Evolutionary conservation across 1,284 basidiomycete genomes (phyloP).

Genomic region (Leccinum fuscescens): DNA sequence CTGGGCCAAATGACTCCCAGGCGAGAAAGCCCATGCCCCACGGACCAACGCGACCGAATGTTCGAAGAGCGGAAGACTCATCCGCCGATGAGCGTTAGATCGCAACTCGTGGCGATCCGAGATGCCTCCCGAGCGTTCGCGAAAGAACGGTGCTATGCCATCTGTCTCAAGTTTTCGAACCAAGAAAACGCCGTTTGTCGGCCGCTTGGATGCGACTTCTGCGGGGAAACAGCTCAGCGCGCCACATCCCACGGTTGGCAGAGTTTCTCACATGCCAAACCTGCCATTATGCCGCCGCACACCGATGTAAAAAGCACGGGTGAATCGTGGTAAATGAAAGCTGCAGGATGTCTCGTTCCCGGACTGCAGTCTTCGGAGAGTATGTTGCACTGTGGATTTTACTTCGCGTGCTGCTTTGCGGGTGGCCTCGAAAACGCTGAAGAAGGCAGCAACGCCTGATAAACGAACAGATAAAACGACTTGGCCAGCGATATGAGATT

Average conservation of each 20-base stretch:
- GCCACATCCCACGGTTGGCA: slow-evolving; percentile 72
- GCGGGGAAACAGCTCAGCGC: slow-evolving; percentile 51
- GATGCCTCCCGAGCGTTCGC: slow-evolving; percentile 33
- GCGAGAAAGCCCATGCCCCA: slow-evolving; percentile 79
- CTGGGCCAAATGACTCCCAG: slow-evolving; percentile 71
- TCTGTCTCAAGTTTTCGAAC: slow-evolving; percentile 46
- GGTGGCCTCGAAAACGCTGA: slow-evolving; percentile 70
- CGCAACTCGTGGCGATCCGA: slow-evolving; percentile 9
- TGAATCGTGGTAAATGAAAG: slow-evolving; percentile 45
- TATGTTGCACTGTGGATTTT: slow-evolving; percentile 27
- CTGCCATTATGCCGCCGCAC: slow-evolving; percentile 69
- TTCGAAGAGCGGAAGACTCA: slow-evolving; percentile 49
- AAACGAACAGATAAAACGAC: slow-evolving; percentile 6
- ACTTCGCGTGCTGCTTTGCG: slow-evolving; percentile 42
- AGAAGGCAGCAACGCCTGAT: slow-evolving; percentile 72
- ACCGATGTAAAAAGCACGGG: slow-evolving; percentile 62
- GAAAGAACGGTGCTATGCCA: slow-evolving; percentile 57
- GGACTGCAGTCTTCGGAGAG: slow-evolving; percentile 14
- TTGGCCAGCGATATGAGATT: slow-evolving; percentile 1
- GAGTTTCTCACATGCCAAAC: slow-evolving; percentile 65
- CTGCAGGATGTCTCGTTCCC: slow-evolving; percentile 9
- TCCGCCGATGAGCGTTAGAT: slow-evolving; percentile 32
- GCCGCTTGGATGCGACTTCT: slow-evolving; percentile 30
- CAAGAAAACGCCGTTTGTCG: slow-evolving; percentile 32
- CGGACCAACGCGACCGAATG: slow-evolving; percentile 72